Percentiles rank a stretch among this genome's conserved stretches.
These are phyloP conservation scores for Clavariopsis aquatica DNA, from an alignment of 495 filamentous ascomycete genomes.

Conservation along the genomic window DNA sequence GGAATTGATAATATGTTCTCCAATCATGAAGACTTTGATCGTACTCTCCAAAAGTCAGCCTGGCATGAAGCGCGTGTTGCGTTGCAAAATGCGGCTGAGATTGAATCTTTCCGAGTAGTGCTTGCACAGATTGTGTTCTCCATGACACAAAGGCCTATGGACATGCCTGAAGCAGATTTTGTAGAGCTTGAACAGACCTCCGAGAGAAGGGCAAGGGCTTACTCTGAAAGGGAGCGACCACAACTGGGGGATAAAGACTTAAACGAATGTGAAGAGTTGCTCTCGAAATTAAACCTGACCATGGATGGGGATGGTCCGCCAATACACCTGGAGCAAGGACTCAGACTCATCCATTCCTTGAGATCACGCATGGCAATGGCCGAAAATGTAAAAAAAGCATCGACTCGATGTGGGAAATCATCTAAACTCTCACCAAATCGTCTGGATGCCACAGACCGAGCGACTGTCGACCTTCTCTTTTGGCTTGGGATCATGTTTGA, in stretches of 20 bases:
- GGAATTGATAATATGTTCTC: slow-evolving; percentile 20
- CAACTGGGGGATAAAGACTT: slow-evolving; percentile 23
- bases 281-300: slow-evolving; percentile 32
- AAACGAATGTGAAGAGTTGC: slow-evolving; percentile 30
- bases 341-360: slow-evolving; percentile 37
- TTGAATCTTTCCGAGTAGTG: slow-evolving; percentile 51
- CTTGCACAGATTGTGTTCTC: slow-evolving; percentile 54
- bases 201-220: not conserved
- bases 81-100: slow-evolving; percentile 43
- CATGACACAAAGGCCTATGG: slow-evolving; percentile 48
- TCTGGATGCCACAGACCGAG: slow-evolving; percentile 42
- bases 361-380: slow-evolving; percentile 35
- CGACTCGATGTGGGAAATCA: slow-evolving; percentile 7
- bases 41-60: slow-evolving; percentile 45
- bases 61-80: slow-evolving; percentile 51
- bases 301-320: slow-evolving; percentile 48
- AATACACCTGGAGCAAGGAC: slow-evolving; percentile 47
- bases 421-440: slow-evolving; percentile 10
- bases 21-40: slow-evolving; percentile 39
- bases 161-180: not conserved
- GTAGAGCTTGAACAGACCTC: not conserved
- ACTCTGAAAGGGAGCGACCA: not conserved
- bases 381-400: slow-evolving; percentile 9
- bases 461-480: slow-evolving; percentile 50
- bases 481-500: slow-evolving; percentile 58